Evolutionary conservation across 495 filamentous ascomycete genomes (phyloP).

Genomic region (Tuber melanosporum): DNA sequence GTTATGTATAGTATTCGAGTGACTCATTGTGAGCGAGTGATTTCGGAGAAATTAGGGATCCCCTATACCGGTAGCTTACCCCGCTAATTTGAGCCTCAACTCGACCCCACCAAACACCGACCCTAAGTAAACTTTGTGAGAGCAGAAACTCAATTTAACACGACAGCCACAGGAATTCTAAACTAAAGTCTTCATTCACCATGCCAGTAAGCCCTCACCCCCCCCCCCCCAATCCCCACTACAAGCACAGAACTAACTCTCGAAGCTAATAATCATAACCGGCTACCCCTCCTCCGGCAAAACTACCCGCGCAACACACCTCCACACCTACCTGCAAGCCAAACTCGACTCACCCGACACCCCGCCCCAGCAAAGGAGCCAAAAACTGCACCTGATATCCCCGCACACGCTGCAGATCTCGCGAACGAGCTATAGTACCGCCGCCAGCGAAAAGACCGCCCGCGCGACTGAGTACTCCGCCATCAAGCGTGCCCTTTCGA

Average conservation of each 20-base stretch:
- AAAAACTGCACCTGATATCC: slow-evolving; percentile 62
- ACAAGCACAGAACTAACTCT: background rate
- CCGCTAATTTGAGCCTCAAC: background rate
- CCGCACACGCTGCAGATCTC: slow-evolving; percentile 59
- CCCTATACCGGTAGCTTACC: background rate
- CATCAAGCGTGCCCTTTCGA: slow-evolving; percentile 71
- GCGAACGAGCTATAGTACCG: slow-evolving; percentile 58
- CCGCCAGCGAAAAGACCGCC: slow-evolving; percentile 75
- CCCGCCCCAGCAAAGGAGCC: slow-evolving; percentile 49
- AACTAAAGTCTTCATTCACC: background rate
- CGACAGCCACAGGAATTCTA: background rate
- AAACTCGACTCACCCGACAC: slow-evolving; percentile 50
- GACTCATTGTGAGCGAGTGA: background rate
- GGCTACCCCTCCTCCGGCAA: slow-evolving; percentile 92
- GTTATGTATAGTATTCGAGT: background rate
- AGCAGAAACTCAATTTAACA: background rate
- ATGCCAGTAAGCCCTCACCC: slow-evolving; percentile 21
- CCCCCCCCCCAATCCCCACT: no score
- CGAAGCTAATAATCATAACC: slow-evolving; percentile 82
- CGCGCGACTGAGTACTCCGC: slow-evolving; percentile 79
- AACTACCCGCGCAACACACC: slow-evolving; percentile 74
- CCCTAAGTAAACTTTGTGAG: no score
- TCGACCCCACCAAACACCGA: background rate
- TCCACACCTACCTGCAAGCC: slow-evolving; percentile 57
- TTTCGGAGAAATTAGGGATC: background rate